Evolutionary conservation across 2,329 filamentous ascomycete genomes (phyloP).

Genomic region (Xylaria sp.): DNA sequence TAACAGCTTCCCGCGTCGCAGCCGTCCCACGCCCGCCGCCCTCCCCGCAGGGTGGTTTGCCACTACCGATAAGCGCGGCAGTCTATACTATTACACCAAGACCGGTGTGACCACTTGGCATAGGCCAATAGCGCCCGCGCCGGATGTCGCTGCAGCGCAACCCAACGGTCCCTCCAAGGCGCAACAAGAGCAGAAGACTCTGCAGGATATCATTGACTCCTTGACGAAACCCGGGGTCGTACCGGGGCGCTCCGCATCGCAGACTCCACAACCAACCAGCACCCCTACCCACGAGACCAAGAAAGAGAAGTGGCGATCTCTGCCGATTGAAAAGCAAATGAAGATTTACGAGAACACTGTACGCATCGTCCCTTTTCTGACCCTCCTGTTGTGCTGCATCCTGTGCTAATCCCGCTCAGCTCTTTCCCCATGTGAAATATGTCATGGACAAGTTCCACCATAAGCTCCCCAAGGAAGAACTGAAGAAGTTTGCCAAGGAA

Average conservation of each 20-base stretch:
- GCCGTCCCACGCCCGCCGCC: slow-evolving; percentile 56
- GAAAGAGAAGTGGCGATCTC: slow-evolving; percentile 75
- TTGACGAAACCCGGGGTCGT: slow-evolving; percentile 76
- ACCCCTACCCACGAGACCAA: slow-evolving; percentile 67
- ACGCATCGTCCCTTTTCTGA: slow-evolving; percentile 53
- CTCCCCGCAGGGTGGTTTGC: slow-evolving; percentile 89
- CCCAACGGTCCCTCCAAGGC: slow-evolving; percentile 73
- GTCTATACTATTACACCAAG: slow-evolving; percentile 86
- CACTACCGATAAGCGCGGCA: slow-evolving; percentile 75
- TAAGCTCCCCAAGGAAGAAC: slow-evolving; percentile 83
- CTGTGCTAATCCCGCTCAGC: slow-evolving; percentile 57
- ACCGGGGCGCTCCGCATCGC: slow-evolving; percentile 64
- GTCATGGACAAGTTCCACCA: slow-evolving; percentile 88
- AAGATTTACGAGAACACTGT: slow-evolving; percentile 95
- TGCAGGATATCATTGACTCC: slow-evolving; percentile 87
- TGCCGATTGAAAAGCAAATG: slow-evolving; percentile 86
- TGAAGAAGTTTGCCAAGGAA: slow-evolving; percentile 71
- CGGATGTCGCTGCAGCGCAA: slow-evolving; percentile 65
- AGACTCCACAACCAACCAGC: slow-evolving; percentile 68
- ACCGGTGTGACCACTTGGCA: slow-evolving; percentile 84
- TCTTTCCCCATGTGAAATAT: slow-evolving; percentile 85
- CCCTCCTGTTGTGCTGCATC: slow-evolving; percentile 31
- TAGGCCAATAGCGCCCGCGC: slow-evolving; percentile 75
- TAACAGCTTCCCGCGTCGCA: slow-evolving; percentile 63
- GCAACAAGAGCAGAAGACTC: slow-evolving; percentile 71